Base-by-base conservation (phyloP, 371 early-diverging fungal species). In the Funneliformis caledonium region DNA sequence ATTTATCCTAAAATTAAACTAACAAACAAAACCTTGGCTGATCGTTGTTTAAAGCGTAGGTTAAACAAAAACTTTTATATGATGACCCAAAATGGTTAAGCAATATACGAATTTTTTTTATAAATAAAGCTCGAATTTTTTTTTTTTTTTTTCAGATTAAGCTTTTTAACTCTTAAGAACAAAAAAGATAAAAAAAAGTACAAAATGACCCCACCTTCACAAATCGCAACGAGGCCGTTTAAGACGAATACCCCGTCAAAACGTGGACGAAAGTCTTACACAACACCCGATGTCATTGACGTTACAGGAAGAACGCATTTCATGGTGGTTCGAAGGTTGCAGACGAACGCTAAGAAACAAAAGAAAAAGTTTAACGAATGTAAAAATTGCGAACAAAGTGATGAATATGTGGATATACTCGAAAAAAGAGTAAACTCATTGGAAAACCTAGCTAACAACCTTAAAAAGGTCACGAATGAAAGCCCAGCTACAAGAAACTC, bases 321-420 rank as follows among this genome's bases (percentile, higher is more conserved):
- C 6, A 72, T 52, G 72, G 43, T 72, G 8, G 69, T 69, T 16
- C 16, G 43, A n/a, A 12, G 69, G 0, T 16, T 69, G 1, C 69
- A 14, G 45, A 26, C 26, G 26, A 47, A 12, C 14, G 19, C 9
- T n/a, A 43, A 16, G 10, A 43, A 69, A 43, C 14, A 4, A 5
- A 69, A 69, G 69, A 69, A 70, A 47, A 70, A 70, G 4, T 16
- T 14, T 14, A 70, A 43, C 12, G 22, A n/a, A 47, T 70, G 70
- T 16, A 70, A 22, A 9, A 70, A 70, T 45, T 70, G 70, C 5
- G 70, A 70, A 8, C 11, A 12, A 43, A 70, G 12, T 43, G 45
- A 70, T 42, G 45, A 70, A 70, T 70, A 70, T 70, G 45, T 45
- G 19, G 43, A 47, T 8, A 43, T 43, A 9, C 22, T 70, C 1